These are phyloP conservation scores for Cladosporium sp. DNA, from an alignment of 2,329 filamentous ascomycete species.

Conservation along the genomic window DNA sequence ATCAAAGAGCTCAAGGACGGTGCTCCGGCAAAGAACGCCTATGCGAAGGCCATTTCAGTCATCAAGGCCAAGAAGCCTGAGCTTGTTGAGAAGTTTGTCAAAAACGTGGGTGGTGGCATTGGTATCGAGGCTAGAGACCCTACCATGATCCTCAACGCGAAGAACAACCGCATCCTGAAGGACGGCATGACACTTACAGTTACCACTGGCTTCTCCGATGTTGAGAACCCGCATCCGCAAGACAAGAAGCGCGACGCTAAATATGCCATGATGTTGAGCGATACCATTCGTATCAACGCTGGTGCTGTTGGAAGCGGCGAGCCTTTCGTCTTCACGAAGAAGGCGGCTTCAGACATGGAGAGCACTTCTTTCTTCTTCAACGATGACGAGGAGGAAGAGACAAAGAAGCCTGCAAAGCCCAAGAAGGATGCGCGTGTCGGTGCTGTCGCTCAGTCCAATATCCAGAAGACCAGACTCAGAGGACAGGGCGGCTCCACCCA, in stretches of 20 bases:
- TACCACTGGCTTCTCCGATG: slow-evolving; percentile 82
- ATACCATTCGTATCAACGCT: slow-evolving; percentile 81
- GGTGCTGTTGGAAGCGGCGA: slow-evolving; percentile 64
- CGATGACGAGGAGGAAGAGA: slow-evolving; percentile 89
- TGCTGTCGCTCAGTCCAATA: slow-evolving; percentile 89
- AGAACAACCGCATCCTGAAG: slow-evolving; percentile 77
- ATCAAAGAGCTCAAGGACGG: slow-evolving; percentile 89
- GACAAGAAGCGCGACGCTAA: slow-evolving; percentile 77
- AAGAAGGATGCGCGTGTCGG: slow-evolving; percentile 80
- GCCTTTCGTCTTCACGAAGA: slow-evolving; percentile 84
- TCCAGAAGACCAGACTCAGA: slow-evolving; percentile 86
- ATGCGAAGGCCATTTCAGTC: slow-evolving; percentile 75
- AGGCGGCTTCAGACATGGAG: slow-evolving; percentile 85
- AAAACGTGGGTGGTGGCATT: slow-evolving; percentile 86
- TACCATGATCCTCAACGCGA: slow-evolving; percentile 78
- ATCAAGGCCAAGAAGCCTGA: slow-evolving; percentile 91
- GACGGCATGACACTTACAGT: slow-evolving; percentile 97
- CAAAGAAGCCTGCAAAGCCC: slow-evolving; percentile 77
- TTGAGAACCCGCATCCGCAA: slow-evolving; percentile 80
- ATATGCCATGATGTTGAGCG: slow-evolving; percentile 86
- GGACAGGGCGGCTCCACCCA: slow-evolving; percentile 84
- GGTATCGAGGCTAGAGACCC: slow-evolving; percentile 86
- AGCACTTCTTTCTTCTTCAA: slow-evolving; percentile 99
- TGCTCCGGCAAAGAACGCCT: slow-evolving; percentile 80
- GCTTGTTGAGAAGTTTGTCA: slow-evolving; percentile 89